Conservation (phyloP, 2,329 filamentous ascomycete species). For the Botrytis elliptica region DNA sequence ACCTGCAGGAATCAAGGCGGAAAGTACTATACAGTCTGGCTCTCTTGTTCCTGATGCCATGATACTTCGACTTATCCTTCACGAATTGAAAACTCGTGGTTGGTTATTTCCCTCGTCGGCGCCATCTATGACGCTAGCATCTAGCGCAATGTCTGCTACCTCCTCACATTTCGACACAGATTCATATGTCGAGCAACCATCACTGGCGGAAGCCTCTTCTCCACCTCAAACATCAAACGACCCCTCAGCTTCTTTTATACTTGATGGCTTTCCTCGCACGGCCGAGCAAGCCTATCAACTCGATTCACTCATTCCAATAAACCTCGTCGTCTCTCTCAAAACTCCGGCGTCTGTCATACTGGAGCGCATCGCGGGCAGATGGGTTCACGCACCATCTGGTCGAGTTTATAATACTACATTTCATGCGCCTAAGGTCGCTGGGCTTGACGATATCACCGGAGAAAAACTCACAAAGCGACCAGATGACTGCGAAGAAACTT, state of each 20-base stretch:
- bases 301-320: constrained; percentile 85
- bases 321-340: constrained; percentile 82
- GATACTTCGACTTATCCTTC: constrained; percentile 88
- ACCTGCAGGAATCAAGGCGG: constrained; percentile 77
- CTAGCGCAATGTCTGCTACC: constrained; percentile 40
- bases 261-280: constrained; percentile 94
- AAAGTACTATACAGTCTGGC: constrained; percentile 82
- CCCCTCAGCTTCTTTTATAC: constrained; percentile 82
- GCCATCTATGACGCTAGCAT: constrained; percentile 39
- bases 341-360: constrained; percentile 87
- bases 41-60: constrained; percentile 88
- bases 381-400: constrained; percentile 89
- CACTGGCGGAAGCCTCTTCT: constrained; percentile 40
- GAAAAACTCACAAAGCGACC: constrained; percentile 77
- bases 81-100: constrained; percentile 79
- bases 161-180: constrained; percentile 38
- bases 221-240: constrained; percentile 58
- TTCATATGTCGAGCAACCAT: constrained; percentile 33
- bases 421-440: constrained; percentile 77
- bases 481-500: constrained; percentile 86
- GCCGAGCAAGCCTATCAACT: constrained; percentile 74
- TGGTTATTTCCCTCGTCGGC: constrained; percentile 63
- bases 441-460: constrained; percentile 86
- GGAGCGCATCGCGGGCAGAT: constrained; percentile 84
- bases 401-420: constrained; percentile 95